A percentile compares a stretch with the other conserved stretches of the same genome.
phyloP scores from a whole-genome alignment of 169 alveolate genomes.

The Plasmodium malariae region DNA sequence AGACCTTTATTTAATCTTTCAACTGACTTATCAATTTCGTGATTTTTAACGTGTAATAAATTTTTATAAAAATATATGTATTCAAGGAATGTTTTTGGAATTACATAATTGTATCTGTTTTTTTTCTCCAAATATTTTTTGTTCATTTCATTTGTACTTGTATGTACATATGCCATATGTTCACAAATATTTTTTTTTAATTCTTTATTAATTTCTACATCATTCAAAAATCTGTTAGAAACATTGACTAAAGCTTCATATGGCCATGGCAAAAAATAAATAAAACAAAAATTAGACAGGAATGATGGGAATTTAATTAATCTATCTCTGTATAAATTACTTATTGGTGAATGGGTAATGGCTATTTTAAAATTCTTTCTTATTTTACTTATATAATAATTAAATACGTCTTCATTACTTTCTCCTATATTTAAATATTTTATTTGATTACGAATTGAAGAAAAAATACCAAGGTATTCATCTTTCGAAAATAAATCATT shows the following conservation, averaged over 20 bases:
- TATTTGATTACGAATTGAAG: constrained; percentile 88
- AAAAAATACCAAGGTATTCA: constrained; percentile 92
- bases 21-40: constrained; percentile 84
- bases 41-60: constrained; percentile 90
- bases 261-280: constrained; percentile 98
- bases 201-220: constrained; percentile 90
- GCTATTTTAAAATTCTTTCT: constrained; percentile 81
- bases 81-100: constrained; percentile 96
- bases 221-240: constrained; percentile 91
- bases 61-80: constrained; percentile 94
- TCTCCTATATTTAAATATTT: constrained; percentile 81
- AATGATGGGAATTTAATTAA: constrained; percentile 71
- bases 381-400: constrained; percentile 82
- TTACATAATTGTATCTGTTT: constrained; percentile 96
- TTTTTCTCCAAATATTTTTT: constrained; percentile 90
- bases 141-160: constrained; percentile 94
- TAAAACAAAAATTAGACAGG: constrained; percentile 90
- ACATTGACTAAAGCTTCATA: constrained; percentile 96
- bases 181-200: constrained; percentile 88
- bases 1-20: constrained; percentile 76
- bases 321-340: constrained; percentile 70
- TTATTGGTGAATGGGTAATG: constrained; percentile 75
- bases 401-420: constrained; percentile 92
- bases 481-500: constrained; percentile 95
- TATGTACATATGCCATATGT: constrained; percentile 96